Evolutionary conservation across 2,329 filamentous ascomycete genomes (phyloP).

Genomic region (Grosmannia penicillata): DNA sequence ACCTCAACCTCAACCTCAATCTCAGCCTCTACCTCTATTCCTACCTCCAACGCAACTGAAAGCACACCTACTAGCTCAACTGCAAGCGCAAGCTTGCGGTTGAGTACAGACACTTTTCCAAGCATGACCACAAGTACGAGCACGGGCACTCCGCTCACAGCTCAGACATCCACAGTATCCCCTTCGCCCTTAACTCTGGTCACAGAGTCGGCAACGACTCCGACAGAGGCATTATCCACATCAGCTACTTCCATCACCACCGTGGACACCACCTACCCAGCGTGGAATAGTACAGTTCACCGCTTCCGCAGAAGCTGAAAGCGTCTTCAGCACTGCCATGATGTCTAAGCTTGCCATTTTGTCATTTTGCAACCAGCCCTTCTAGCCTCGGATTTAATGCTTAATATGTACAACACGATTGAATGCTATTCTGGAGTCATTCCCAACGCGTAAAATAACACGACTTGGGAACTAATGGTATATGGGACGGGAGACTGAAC

Average conservation of each 20-base stretch:
- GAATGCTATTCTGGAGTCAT: no score
- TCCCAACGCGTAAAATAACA: no score
- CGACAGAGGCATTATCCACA: no score
- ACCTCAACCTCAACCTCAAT: conserved; percentile 2
- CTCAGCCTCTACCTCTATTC: conserved; percentile 17
- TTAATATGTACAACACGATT: conserved; percentile 2
- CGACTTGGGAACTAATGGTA: neutral
- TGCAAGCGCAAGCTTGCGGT: neutral
- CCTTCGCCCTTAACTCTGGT: no score
- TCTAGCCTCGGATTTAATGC: neutral
- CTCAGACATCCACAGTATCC: no score
- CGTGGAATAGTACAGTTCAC: conserved; percentile 25
- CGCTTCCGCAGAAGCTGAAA: conserved; percentile 5
- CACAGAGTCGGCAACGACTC: no score
- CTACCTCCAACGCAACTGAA: neutral
- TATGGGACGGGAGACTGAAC: neutral
- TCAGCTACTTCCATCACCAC: conserved; percentile 25
- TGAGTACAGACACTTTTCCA: no score
- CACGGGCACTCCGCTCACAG: no score
- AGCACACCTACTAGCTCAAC: conserved; percentile 2
- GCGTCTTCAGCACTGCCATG: neutral
- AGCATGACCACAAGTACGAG: neutral
- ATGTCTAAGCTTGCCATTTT: neutral
- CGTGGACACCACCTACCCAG: conserved; percentile 30
- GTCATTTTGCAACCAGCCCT: neutral